Percentiles rank a stretch among this genome's conserved stretches.
Conservation (phyloP, 2,329 filamentous ascomycete genomes). For the Aspergillus latus region DNA sequence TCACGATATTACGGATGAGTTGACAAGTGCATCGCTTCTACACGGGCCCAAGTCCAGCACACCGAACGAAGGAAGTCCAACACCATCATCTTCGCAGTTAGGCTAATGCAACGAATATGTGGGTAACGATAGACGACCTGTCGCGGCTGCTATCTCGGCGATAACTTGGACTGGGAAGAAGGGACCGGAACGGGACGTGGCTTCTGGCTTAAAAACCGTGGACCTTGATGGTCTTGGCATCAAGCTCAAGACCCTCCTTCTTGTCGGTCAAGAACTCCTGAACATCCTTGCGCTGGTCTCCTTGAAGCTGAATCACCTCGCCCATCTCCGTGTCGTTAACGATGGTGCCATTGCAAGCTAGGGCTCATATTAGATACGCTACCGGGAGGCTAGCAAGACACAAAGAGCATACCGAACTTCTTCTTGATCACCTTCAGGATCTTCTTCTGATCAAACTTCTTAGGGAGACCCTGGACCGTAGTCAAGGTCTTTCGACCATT, state of each 20-base stretch:
- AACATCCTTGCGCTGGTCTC: constrained; percentile 98
- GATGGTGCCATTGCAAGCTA: constrained; percentile 99
- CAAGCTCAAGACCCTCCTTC: constrained; percentile 89
- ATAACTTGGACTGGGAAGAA: constrained; percentile 43
- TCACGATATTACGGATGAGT: constrained; percentile 23
- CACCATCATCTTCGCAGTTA: constrained; percentile 22
- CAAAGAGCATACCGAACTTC: constrained; percentile 73
- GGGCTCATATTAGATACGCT: constrained; percentile 21
- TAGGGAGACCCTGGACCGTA: constrained; percentile 96
- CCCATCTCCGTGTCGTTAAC: constrained; percentile 95
- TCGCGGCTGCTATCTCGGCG: constrained; percentile 37
- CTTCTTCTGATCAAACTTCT: constrained; percentile 99
- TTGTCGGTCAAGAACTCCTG: constrained; percentile 96
- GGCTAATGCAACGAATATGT: constrained; percentile 22
- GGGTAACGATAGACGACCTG: constrained; percentile 28
- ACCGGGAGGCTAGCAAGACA: not conserved
- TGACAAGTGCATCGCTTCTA: constrained; percentile 31
- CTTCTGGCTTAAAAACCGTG: constrained; percentile 52
- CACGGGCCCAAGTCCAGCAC: constrained; percentile 34
- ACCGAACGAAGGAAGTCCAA: constrained; percentile 28
- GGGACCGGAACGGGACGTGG: constrained; percentile 45
- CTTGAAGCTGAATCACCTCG: constrained; percentile 99
- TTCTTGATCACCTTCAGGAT: constrained; percentile 99
- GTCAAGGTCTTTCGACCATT: constrained; percentile 99
- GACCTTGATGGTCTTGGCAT: constrained; percentile 93